Percentiles rank a stretch among this genome's conserved stretches.
Evolutionary conservation across 1,139 yeast species (phyloP).

Genomic region (Saccharomyces hybrid): DNA sequence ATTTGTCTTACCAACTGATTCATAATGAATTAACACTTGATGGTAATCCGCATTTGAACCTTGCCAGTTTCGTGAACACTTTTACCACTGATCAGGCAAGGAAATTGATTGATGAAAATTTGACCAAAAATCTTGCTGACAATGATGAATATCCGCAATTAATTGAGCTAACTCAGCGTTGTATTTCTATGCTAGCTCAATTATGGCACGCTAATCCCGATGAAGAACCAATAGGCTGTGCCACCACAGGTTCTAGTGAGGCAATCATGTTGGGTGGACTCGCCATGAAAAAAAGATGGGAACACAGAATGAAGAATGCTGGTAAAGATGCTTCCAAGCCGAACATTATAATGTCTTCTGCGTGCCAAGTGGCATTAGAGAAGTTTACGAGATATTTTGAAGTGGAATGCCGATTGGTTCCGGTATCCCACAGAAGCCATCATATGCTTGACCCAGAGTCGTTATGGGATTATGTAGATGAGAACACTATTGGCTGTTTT

Average conservation of each 20-base stretch:
- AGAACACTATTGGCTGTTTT: conserved; percentile 87
- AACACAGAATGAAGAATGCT: conserved; percentile 48
- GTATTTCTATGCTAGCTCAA: conserved; percentile 70
- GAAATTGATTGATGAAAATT: conserved; percentile 55
- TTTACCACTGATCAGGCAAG: conserved; percentile 45
- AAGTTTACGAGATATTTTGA: conserved; percentile 92
- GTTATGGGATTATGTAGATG: conserved; percentile 64
- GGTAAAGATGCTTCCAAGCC: conserved; percentile 63
- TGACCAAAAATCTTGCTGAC: conserved; percentile 85
- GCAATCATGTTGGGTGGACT: conserved; percentile 91
- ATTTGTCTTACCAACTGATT: conserved; percentile 54
- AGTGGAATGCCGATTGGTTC: conserved; percentile 73
- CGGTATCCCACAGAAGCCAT: conserved; percentile 51
- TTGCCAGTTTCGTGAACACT: conserved; percentile 88
- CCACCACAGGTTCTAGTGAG: conserved; percentile 91
- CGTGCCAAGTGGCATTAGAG: conserved; percentile 91
- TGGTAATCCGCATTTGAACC: conserved; percentile 74
- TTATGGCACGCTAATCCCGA: conserved; percentile 61
- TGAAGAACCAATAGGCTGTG: conserved; percentile 64
- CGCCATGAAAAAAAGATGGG: conserved; percentile 89
- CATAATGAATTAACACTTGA: conserved; percentile 72
- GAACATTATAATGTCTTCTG: conserved; percentile 87
- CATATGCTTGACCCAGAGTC: conserved; percentile 56
- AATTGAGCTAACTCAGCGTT: conserved; percentile 71
- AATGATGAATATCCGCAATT: conserved; percentile 89